Percentiles rank a stretch among this genome's conserved stretches.
Conservation (phyloP, 176 grass and related monocot genomes). For the Leersia perrieri region DNA sequence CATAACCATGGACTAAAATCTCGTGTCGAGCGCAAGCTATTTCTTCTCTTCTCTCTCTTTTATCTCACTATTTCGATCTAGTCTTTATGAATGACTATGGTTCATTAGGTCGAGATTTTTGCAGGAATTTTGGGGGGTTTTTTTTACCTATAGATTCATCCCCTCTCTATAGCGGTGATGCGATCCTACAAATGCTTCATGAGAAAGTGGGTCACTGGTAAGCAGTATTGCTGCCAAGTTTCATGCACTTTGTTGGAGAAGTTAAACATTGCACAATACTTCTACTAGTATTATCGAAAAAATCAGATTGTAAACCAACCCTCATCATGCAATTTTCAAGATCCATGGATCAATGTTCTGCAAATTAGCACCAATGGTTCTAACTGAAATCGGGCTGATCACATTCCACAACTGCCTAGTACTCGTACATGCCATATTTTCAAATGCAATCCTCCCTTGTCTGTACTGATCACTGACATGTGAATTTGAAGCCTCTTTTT, state of each 20-base stretch:
- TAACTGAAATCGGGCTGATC: background rate
- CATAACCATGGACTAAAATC: too few relatives aligned
- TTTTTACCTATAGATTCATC: too few relatives aligned
- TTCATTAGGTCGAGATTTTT: too few relatives aligned
- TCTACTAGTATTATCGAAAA: too few relatives aligned
- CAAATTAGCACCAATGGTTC: background rate
- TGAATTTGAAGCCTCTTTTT: background rate
- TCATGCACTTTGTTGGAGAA: background rate
- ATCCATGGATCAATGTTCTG: background rate
- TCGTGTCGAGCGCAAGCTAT: too few relatives aligned
- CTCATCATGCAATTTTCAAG: background rate
- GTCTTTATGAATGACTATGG: too few relatives aligned
- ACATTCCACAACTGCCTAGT: background rate
- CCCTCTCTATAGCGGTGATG: too few relatives aligned
- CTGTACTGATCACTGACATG: background rate
- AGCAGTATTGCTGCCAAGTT: background rate
- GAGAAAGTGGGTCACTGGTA: background rate
- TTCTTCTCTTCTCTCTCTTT: too few relatives aligned
- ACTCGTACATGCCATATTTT: background rate
- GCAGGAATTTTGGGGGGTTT: too few relatives aligned
- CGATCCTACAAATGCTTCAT: too few relatives aligned
- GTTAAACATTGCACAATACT: too few relatives aligned
- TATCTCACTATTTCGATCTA: too few relatives aligned
- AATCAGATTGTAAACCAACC: background rate
- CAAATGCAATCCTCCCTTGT: background rate